Base-by-base conservation (phyloP, 139 green algal species). In the Chlorella vulgaris region DNA sequence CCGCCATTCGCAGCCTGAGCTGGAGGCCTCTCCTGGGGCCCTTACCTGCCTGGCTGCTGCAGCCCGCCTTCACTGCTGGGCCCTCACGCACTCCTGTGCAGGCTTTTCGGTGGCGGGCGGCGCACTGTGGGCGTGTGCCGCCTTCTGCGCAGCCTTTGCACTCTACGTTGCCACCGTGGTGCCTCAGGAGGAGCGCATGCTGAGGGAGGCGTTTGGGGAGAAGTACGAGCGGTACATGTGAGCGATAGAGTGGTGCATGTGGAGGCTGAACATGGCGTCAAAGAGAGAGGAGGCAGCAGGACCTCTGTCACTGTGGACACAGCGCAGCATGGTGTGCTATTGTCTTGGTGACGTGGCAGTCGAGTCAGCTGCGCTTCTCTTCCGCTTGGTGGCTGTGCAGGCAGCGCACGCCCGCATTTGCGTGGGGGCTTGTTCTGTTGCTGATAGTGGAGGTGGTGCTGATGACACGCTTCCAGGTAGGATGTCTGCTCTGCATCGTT, bases 21-120 rank as follows among this genome's bases (percentile, higher is more conserved):
- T n/a, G n/a, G n/a, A n/a, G n/a, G n/a, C n/a, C n/a, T n/a, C n/a
- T n/a, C n/a, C n/a, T n/a, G n/a, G n/a, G n/a, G n/a, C n/a, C n/a
- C n/a, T n/a, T n/a, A n/a, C n/a, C n/a, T n/a, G n/a, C n/a, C n/a
- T n/a, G n/a, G n/a, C n/a, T n/a, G n/a, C n/a, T n/a, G n/a, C 10
- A 29, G 63, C 33, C 18, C 18, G 29, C n/a, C 31, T 70, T 22
- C 63, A 15, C 6, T 70, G 63, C 24, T 47, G 62, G n/a, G 10
- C 13, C 47, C 13, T 15, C 10, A 58, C 47, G 13, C 15, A 15
- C 15, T 58, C 47, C 47, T 58, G 3, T n/a, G 76, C 76, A 82
- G 78, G 83, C 36, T 87, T 85, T 69, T 81, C 76, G 19, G 42
- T 85, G 2, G 78, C 76, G 8, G 83, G 83, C 29, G 83, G 83